Evolutionary conservation across 495 filamentous ascomycete genomes (phyloP), one percentile per base, ranked within the genome.

Genomic region (Hypoxylon crocopeplum): DNA sequence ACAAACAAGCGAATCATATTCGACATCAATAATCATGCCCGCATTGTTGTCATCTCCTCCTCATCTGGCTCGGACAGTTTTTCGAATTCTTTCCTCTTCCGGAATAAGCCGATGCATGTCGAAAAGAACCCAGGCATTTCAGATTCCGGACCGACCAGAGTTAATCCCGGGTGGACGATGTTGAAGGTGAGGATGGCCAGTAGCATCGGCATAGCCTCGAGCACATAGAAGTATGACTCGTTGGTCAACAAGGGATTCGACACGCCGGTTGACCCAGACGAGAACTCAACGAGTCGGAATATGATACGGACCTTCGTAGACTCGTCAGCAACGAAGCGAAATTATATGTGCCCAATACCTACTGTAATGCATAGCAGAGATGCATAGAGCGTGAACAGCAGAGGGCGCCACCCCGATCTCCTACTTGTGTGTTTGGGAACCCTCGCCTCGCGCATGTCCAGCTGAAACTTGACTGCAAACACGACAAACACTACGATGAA

Each of bases 161-260:
- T 64, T 5, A 64, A 64, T 1, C 84, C 83, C 1, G 84, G 84
- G 64, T 86, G 81, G 1, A 80, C 46, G 5, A 83, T 21, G 37
- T 77, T 80, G 20, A 83, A 67, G 0, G 76, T 38, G 1, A 76
- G 20, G 22, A 84, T 50, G 0, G 78, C 79, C 6, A 82, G 13
- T 12, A 84, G 52, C 81, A 86, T 85, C 0, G 83, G 83, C 7
- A 76, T 44, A 0, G 84, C 77, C 48, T 86, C 84, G 12, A 64
- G 55, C 1, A 69, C 69, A 38, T 83, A 80, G 30, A 76, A 71
- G 55, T 79, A 82, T 2, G 56, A 68, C 59, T 87, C 84, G 46
- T 83, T 72, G 8, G 63, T 72, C 0, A 77, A 70, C 22, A 86
- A 70, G 0, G 74, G 72, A 39, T 81, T 82, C 13, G 67, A 70